Base-by-base conservation (phyloP, 805 yeast genomes). In the Kluyveromyces dobzhanskii region DNA sequence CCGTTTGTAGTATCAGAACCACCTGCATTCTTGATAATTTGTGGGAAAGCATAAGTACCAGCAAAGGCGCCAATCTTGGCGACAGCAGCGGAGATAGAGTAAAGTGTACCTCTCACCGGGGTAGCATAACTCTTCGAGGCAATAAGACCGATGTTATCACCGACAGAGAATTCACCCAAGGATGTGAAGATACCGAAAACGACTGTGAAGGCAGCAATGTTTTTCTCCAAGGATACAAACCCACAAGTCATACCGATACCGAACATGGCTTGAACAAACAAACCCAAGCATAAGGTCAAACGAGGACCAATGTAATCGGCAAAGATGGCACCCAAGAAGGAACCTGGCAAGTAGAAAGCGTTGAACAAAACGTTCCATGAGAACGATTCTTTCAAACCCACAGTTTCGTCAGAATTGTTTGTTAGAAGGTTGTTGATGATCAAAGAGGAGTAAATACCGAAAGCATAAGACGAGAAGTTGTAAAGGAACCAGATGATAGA, bases 301-400 rank as follows among this genome's bases (percentile, higher is more conserved):
- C 96, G 75, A 40, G 97, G 95, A n/a, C 97, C 97, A 42, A 87
- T 54, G 61, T 75, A 84, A 62, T 90, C 97, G n/a, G 94, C 72
- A 29, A 76, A 62, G 37, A 73, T 54, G n/a, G 94, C 95, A 54
- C 97, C 97, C 17, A 83, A 57, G 59, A 86, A 75, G 1, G 95
- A 72, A 50, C 97, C 97, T 11, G 97, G 97, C 28, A 88, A 64
- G 61, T 88, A 87, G 63, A 90, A 88, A 52, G 83, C 66, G 62
- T 86, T 85, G 53, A 88, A 73, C 5, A 90, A 90, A 44, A 84
- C 82, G 60, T 82, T 85, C 97, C 96, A 90, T 37, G 95, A 96
- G 62, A 86, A 85, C 17, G 84, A 72, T 59, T 77, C 72, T 64
- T 79, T 79, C 43, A 85, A 63, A 48, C 80, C 73, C 31, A 73